Conservation (phyloP, 305 asterid species). For the Caryopteris hybrid region DNA sequence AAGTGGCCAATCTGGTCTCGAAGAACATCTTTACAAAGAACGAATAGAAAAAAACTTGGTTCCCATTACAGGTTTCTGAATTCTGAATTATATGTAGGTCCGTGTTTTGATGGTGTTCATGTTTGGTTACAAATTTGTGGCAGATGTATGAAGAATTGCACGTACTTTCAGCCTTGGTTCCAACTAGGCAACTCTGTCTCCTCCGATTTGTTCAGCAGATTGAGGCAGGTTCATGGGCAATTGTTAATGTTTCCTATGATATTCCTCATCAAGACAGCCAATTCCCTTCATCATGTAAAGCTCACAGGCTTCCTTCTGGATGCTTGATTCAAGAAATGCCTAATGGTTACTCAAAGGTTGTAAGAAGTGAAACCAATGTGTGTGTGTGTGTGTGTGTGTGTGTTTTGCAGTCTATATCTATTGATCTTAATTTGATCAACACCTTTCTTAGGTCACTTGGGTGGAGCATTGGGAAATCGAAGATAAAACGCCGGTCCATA, state of each 20-base stretch:
- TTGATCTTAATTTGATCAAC: background rate
- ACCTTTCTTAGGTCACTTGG: conserved; percentile 68
- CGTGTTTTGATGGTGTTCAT: too few species aligned
- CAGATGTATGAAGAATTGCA: conserved; percentile 93
- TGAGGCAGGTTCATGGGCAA: conserved; percentile 82
- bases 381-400: background rate
- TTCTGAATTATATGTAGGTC: too few species aligned
- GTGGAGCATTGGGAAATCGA: conserved; percentile 91
- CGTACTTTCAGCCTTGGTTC: conserved; percentile 77
- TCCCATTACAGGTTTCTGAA: too few species aligned
- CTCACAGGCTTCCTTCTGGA: conserved; percentile 83
- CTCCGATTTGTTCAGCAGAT: conserved; percentile 80
- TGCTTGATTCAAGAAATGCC: conserved; percentile 96
- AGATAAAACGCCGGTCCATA: conserved; percentile 54
- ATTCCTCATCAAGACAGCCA: conserved; percentile 57
- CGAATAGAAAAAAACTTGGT: too few species aligned
- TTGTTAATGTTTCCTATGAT: conserved; percentile 81
- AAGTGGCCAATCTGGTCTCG: too few species aligned
- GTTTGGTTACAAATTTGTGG: background rate
- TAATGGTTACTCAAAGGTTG: conserved; percentile 94
- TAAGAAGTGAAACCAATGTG: background rate
- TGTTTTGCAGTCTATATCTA: background rate
- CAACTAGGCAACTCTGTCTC: conserved; percentile 61
- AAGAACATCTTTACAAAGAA: too few species aligned
- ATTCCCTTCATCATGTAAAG: conserved; percentile 45